Evolutionary conservation across 2,329 filamentous ascomycete species (phyloP), one percentile per base, ranked within the genome.

Genomic region (Pseudogymnoascus sp.): DNA sequence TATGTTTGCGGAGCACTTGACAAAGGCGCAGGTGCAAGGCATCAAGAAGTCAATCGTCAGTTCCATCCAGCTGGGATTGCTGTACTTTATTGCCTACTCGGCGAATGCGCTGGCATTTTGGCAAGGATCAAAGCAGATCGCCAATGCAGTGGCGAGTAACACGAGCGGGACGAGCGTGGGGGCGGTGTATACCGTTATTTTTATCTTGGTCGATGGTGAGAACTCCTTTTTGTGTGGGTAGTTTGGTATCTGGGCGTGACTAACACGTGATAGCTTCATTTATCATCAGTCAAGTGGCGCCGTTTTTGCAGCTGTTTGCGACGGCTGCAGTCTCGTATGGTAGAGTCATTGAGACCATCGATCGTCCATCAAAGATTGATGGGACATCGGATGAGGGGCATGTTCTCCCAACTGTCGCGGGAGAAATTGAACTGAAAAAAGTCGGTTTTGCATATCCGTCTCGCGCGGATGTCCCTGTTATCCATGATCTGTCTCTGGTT

Each of bases 81-180:
- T 85, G 5, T 85, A 83, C 65, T 84, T 85, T 65, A 78, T 85
- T 63, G 81, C 81, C n/a, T 85, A 83, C 65, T 77, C 80, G 4
- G 81, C 81, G 5, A 85, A 85, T 70, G 82, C 79, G 5, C 71
- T 85, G 3, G 82, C 83, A 1, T 85, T 84, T 66, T 86, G 81
- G 81, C 78, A 84, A 71, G 83, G 83, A 55, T 81, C 79, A 63
- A 75, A 72, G 36, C 77, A 75, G 17, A 78, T 85, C 31, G 60
- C 33, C 9, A 27, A 63, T 12, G 55, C 35, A 9, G 58, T 59
- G n/a, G 58, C 33, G 33, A 59, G 58, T 10, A 63, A 41, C 3
- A 35, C 63, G n/a, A 51, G 44, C 8, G 38, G 41, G 44, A 68
- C 67, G 21, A 63, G 71, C 42, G 80, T 79, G 27, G 80, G 80